A percentile compares a stretch with the other conserved stretches of the same genome.
These are phyloP conservation scores for Diaporthe velutina DNA, from an alignment of 2,329 filamentous ascomycete genomes.

Conservation along the genomic window DNA sequence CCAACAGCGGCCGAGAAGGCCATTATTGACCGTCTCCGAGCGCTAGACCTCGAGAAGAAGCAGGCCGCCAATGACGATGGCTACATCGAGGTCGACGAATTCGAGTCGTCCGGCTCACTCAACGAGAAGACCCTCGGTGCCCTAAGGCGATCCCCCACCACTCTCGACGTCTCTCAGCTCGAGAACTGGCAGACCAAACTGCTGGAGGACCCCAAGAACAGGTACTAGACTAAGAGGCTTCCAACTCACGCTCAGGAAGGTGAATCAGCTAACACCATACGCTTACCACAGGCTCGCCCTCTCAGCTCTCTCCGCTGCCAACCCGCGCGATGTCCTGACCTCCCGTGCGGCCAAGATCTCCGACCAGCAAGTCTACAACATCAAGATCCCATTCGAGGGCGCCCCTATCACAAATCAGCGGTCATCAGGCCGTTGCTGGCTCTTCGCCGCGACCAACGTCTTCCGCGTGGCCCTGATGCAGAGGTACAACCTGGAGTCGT, in stretches of 20 bases:
- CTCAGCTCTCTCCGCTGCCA: slow-evolving; percentile 76
- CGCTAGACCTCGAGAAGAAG: slow-evolving; percentile 54
- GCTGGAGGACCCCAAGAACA: slow-evolving; percentile 75
- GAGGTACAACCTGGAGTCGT: slow-evolving; percentile 80
- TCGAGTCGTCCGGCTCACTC: slow-evolving; percentile 40
- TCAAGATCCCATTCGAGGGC: slow-evolving; percentile 85
- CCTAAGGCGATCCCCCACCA: slow-evolving; percentile 51
- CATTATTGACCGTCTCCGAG: slow-evolving; percentile 57
- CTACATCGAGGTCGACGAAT: slow-evolving; percentile 63
- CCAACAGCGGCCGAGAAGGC: slow-evolving; percentile 56
- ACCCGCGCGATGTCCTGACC: slow-evolving; percentile 75
- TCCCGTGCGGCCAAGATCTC: slow-evolving; percentile 72
- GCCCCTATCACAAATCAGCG: slow-evolving; percentile 88
- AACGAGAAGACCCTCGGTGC: slow-evolving; percentile 51
- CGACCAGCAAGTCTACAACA: slow-evolving; percentile 86
- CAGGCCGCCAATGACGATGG: slow-evolving; percentile 58
- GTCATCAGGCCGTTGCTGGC: slow-evolving; percentile 87
- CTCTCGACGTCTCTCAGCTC: slow-evolving; percentile 65
- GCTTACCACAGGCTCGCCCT: slow-evolving; percentile 73
- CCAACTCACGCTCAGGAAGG: neutral
- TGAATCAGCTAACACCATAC: slow-evolving; percentile 54
- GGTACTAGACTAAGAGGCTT: slow-evolving; percentile 54
- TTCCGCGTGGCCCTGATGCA: slow-evolving; percentile 92
- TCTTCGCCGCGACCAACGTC: slow-evolving; percentile 92
- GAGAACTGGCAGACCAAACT: slow-evolving; percentile 72